Percentiles rank a stretch among this genome's conserved stretches.
phyloP scores from a whole-genome alignment of 306 rosid species.

The Malus domestica region ASM211411v1 NC_041795.1:30207001-30207500 shows the following conservation, averaged over 20 bases:
- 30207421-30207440: slow-evolving; percentile 31
- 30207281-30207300: not conserved
- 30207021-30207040: slow-evolving; percentile 40
- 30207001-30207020: slow-evolving; percentile 39
- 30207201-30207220: slow-evolving; percentile 6
- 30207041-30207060: slow-evolving; percentile 18
- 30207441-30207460: not conserved
- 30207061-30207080: slow-evolving; percentile 15
- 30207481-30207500: slow-evolving; percentile 23
- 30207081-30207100: slow-evolving; percentile 36
- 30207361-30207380: slow-evolving; percentile 5
- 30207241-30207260: slow-evolving; percentile 34
- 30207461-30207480: not conserved
- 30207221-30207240: slow-evolving; percentile 36
- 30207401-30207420: slow-evolving; percentile 35
- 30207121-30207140: slow-evolving; percentile 40
- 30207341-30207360: slow-evolving; percentile 17
- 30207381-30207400: slow-evolving; percentile 31
- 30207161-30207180: slow-evolving; percentile 35
- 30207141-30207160: slow-evolving; percentile 30
- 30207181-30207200: slow-evolving; percentile 27
- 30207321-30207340: slow-evolving; percentile 23
- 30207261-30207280: slow-evolving; percentile 25
- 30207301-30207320: slow-evolving; percentile 17
- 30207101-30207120: slow-evolving; percentile 12